phyloP scores from a whole-genome alignment of 495 filamentous ascomycete species.

The Aspergillus homomorphus region DNA sequence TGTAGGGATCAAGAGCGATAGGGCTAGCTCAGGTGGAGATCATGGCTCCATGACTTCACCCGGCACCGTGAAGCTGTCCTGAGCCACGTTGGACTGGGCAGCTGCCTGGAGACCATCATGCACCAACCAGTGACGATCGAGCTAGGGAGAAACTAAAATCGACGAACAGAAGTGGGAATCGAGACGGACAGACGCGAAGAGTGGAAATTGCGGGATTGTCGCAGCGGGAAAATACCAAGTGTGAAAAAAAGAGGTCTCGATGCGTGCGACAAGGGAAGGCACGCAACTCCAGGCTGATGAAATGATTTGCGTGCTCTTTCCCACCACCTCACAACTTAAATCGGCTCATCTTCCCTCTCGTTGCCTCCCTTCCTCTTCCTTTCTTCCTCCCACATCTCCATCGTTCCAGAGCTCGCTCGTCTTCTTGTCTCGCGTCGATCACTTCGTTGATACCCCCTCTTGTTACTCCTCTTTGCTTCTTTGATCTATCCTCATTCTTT shows the following conservation, averaged over 20 bases:
- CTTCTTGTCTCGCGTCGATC: conserved; percentile 1
- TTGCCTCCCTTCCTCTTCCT: conserved; percentile 1
- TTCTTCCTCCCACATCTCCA: conserved; percentile 6
- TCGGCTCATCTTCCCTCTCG: conserved; percentile 8
- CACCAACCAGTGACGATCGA: conserved; percentile 12
- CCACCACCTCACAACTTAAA: conserved; percentile 15
- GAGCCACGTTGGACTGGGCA: conserved; percentile 12
- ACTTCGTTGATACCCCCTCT: conserved; percentile 1
- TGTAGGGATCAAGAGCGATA: background rate
- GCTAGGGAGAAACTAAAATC: background rate
- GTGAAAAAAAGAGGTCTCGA: background rate
- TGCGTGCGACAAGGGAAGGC: background rate
- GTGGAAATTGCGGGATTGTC: background rate
- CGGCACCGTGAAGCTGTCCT: conserved; percentile 1
- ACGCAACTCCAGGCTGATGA: background rate
- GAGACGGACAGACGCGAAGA: background rate
- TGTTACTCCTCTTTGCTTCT: conserved; percentile 1
- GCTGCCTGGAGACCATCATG: background rate
- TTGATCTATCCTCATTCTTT: conserved; percentile 5
- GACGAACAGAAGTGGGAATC: background rate
- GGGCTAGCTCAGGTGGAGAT: background rate
- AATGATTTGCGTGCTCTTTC: conserved; percentile 10
- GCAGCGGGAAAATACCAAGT: background rate
- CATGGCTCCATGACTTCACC: conserved; percentile 9
- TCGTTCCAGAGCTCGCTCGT: background rate